Base-by-base conservation (phyloP, 768 basidiomycete genomes). In the Collybiopsis luxurians region DNA sequence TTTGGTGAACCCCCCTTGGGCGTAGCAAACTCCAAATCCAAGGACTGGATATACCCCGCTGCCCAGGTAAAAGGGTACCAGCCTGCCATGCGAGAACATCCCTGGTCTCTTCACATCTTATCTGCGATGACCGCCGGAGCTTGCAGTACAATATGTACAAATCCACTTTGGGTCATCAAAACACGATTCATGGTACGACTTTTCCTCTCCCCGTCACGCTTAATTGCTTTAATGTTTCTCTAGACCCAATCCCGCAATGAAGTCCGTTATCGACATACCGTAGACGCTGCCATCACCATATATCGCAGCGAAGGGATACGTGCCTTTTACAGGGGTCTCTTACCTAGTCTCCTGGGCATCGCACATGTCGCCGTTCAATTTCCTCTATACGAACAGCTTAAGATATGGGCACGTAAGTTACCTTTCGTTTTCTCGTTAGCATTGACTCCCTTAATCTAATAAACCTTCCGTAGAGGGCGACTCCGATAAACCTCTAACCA, bases 141-240 rank as follows among this genome's bases (percentile, higher is more conserved):
- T 4, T 78, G 89, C 19, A 95, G 96, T 66, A 97, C 97, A 5
- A 84, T 93, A 52, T 88, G 88, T 65, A 98, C 97, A 24, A 98
- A 93, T 72, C 97, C 97, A 0, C 71, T 99, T 6, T 99, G 97
- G 97, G 94, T 99, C 40, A 95, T 99, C 71, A 98, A 98, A 77
- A 98, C 96, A 23, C 86, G 97, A 27, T 98, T 98, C 75, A 98
- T 98, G 97, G 96, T 96, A 64, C 60, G 66, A 19, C 31, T 48
- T 19, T 55, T 50, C 26, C 13, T 7, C 30, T n/a, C n/a, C n/a
- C n/a, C n/a, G n/a, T n/a, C n/a, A n/a, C n/a, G n/a, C n/a, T n/a
- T n/a, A n/a, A n/a, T n/a, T n/a, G n/a, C n/a, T n/a, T n/a, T n/a
- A n/a, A n/a, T n/a, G n/a, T n/a, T 36, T 19, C 46, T 43, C 27